Evolutionary conservation across 345 rosid species (phyloP).

Genomic region (Odontarrhena argentea): DNA sequence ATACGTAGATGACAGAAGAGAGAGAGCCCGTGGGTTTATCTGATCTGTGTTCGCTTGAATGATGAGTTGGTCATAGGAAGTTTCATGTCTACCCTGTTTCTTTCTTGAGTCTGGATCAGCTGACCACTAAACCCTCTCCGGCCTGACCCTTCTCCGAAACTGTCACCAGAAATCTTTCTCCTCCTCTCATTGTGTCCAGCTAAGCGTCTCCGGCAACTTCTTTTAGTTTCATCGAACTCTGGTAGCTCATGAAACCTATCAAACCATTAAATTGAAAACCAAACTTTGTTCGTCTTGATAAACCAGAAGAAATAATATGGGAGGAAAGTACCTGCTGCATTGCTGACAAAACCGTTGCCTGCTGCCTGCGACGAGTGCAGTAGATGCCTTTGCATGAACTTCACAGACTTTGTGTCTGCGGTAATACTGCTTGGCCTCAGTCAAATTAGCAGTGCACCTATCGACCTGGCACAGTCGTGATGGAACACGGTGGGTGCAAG

Average conservation of each 20-base stretch:
- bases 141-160: conserved; percentile 60
- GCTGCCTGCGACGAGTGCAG: conserved; percentile 59
- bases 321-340: conserved; percentile 78
- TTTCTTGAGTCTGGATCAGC: conserved; percentile 39
- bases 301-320: not conserved
- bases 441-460: conserved; percentile 64
- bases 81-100: conserved; percentile 29
- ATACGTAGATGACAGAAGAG: conserved; percentile 79
- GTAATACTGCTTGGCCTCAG: conserved; percentile 73
- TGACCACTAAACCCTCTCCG: conserved; percentile 45
- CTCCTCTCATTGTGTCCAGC: conserved; percentile 92
- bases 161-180: conserved; percentile 64
- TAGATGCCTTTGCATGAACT: conserved; percentile 72
- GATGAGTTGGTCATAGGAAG: conserved; percentile 38
- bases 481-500: conserved; percentile 37
- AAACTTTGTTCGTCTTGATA: not conserved
- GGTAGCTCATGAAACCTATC: conserved; percentile 71
- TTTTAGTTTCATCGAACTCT: conserved; percentile 87
- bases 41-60: conserved; percentile 43
- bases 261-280: not conserved
- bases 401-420: conserved; percentile 89
- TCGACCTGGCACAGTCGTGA: conserved; percentile 67
- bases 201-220: conserved; percentile 85
- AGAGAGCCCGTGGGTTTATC: conserved; percentile 65
- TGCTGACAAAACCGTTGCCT: conserved; percentile 88